Evolutionary conservation across 306 rosid genomes (phyloP), one percentile per base, ranked within the genome.

Genomic region (Gastrolobium villosum): DNA sequence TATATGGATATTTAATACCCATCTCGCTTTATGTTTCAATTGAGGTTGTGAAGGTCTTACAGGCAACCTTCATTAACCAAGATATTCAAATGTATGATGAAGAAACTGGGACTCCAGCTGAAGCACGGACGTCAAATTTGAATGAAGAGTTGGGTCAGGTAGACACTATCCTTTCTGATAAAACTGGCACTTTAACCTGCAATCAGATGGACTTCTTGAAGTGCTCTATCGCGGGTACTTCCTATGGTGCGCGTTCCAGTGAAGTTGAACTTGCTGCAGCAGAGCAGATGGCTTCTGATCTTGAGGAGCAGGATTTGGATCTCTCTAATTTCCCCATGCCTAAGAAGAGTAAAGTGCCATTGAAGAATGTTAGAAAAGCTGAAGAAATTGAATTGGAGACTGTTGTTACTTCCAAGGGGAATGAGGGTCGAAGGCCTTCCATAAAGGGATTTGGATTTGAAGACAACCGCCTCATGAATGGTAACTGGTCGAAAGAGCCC

Each of bases 91-190:
- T 96, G 98, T 96, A 88, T 84, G 93, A 90, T 76, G 98, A 96
- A 66, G 97, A 91, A 81, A 86, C 89, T 50, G 96, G 93, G 10
- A 91, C 88, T 76, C 88, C 98, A 15, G 97, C 99, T 67, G 83
- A 83, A 11, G 99, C 99, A 28, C 92, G 98, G 65, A 96, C 99
- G 0, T 96, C 99, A 52, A 96, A 96, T 85, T 84, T 96, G 86
- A 96, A 96, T 74, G 99, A 96, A 87, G 99, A 96, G 81, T 87
- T 96, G 88, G 99, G 99, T 59, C 99, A 93, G 90, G 99, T 96
- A 63, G 97, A 96, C 83, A 96, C 99, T 2, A 96, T 96, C 85
- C 99, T 96, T 48, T 93, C 99, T 48, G 99, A 96, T 84, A 96
- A 96, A 87, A 96, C 99, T 52, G 99, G 99, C 74, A 96, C 99